Percentiles rank a stretch among this genome's conserved stretches.
Conservation (phyloP, 768 basidiomycete genomes). For the Lentinula raphanica region DNA sequence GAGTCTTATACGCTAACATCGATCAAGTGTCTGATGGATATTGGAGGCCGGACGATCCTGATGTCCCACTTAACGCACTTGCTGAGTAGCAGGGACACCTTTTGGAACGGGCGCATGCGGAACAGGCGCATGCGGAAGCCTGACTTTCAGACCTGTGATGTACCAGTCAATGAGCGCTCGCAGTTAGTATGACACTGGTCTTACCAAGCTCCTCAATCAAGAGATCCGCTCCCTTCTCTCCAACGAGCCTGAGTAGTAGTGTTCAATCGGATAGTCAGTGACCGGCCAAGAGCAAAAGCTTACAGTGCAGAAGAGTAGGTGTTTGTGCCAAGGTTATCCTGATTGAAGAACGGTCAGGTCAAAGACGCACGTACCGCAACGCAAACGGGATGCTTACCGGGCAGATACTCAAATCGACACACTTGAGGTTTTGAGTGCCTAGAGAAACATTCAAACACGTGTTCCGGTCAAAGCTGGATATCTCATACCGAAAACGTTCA, state of each 20-base stretch:
- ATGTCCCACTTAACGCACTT: slow-evolving; percentile 27
- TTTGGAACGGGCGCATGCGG: slow-evolving; percentile 60
- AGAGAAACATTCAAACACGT: not conserved
- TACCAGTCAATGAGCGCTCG: slow-evolving; percentile 2
- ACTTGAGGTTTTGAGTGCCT: slow-evolving; percentile 62
- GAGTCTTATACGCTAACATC: no score
- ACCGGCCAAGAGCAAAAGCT: not conserved
- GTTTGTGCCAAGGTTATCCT: slow-evolving; percentile 71
- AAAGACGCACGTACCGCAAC: not conserved
- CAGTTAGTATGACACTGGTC: slow-evolving; percentile 7
- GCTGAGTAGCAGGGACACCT: slow-evolving; percentile 46
- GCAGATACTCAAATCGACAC: slow-evolving; percentile 66
- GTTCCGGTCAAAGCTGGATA: not conserved
- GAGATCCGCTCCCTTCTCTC: slow-evolving; percentile 63
- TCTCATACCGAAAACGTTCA: slow-evolving; percentile 49
- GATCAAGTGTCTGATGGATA: no score
- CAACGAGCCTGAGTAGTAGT: slow-evolving; percentile 34
- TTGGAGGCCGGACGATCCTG: not conserved
- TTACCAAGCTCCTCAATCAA: slow-evolving; percentile 60
- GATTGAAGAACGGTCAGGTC: slow-evolving; percentile 10
- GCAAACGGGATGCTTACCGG: slow-evolving; percentile 38
- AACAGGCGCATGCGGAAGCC: slow-evolving; percentile 59
- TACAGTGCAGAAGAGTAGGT: slow-evolving; percentile 64
- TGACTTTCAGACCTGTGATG: slow-evolving; percentile 52
- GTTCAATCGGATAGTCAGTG: not conserved